Evolutionary conservation across 768 basidiomycete genomes (phyloP).

Genomic region (Polyporus arcularius): DNA sequence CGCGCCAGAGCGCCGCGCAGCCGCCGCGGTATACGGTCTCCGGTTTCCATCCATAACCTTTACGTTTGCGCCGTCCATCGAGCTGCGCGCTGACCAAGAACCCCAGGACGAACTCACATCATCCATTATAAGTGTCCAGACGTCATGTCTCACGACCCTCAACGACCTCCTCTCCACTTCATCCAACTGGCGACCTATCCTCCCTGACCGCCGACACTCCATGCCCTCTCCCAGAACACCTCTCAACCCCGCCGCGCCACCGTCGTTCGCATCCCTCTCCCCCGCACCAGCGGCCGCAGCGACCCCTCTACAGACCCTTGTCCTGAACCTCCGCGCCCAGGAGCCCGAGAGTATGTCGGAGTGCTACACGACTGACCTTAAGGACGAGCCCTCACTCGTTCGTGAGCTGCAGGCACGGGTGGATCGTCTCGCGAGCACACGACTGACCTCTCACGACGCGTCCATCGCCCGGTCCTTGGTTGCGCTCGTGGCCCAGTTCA

Average conservation of each 20-base stretch:
- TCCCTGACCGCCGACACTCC: slow-evolving; percentile 62
- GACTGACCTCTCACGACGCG: slow-evolving; percentile 49
- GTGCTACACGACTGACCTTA: slow-evolving; percentile 32
- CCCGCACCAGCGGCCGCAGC: slow-evolving; percentile 30
- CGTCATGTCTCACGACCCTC: slow-evolving; percentile 73
- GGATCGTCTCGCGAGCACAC: slow-evolving; percentile 44
- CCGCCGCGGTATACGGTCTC: too few species aligned
- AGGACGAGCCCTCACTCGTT: slow-evolving; percentile 53
- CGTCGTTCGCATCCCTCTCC: slow-evolving; percentile 24
- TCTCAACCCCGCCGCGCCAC: slow-evolving; percentile 2
- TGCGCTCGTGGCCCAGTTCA: slow-evolving; percentile 67
- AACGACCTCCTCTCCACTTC: slow-evolving; percentile 64
- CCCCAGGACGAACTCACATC: slow-evolving; percentile 61
- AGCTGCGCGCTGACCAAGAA: neutral
- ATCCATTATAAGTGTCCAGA: slow-evolving; percentile 73
- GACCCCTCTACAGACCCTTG: slow-evolving; percentile 60
- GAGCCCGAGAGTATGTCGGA: slow-evolving; percentile 51
- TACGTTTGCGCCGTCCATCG: neutral
- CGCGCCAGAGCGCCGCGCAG: too few species aligned
- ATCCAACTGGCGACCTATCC: slow-evolving; percentile 52
- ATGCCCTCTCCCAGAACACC: slow-evolving; percentile 44
- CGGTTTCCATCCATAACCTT: neutral
- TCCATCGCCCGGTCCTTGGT: slow-evolving; percentile 68
- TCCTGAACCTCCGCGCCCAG: slow-evolving; percentile 59
- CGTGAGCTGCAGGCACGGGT: slow-evolving; percentile 61